A percentile compares a stretch with the other conserved stretches of the same genome.
Evolutionary conservation across 345 rosid genomes (phyloP).

Genomic region (Camelina laxa): DNA sequence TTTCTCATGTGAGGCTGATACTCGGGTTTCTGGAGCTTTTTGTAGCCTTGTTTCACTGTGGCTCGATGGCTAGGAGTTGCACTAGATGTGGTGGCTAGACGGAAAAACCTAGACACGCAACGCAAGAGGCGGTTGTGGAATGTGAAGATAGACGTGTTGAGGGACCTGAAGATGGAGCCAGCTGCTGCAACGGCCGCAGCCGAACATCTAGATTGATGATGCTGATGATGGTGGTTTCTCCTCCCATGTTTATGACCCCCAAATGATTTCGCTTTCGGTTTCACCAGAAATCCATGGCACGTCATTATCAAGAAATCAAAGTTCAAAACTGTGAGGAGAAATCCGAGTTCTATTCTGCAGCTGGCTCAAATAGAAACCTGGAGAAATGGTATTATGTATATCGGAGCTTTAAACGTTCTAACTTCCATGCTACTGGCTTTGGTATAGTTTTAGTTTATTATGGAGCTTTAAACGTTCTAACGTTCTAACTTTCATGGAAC

Average conservation of each 20-base stretch:
- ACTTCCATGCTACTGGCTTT: conserved; percentile 31
- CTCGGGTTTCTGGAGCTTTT: conserved; percentile 35
- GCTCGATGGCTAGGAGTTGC: conserved; percentile 30
- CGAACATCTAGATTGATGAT: conserved; percentile 36
- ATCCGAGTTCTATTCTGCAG: conserved; percentile 15
- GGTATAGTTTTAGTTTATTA: no score
- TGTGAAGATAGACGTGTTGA: conserved; percentile 64
- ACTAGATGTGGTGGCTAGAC: conserved; percentile 33
- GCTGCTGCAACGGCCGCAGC: conserved; percentile 46
- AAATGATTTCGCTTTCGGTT: conserved; percentile 19
- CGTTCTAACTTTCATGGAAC: conserved; percentile 42
- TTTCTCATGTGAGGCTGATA: conserved; percentile 13
- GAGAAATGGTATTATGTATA: conserved; percentile 27
- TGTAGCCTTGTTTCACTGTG: conserved; percentile 39
- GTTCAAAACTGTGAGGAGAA: not conserved
- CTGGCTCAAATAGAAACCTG: conserved; percentile 36
- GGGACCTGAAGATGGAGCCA: conserved; percentile 57
- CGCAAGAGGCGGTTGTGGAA: conserved; percentile 73
- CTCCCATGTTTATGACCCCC: conserved; percentile 25
- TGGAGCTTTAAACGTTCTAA: conserved; percentile 21
- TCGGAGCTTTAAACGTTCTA: conserved; percentile 16
- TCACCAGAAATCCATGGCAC: conserved; percentile 18
- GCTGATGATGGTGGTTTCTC: conserved; percentile 18
- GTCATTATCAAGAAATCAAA: conserved; percentile 31
- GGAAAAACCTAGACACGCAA: conserved; percentile 67